Conservation (phyloP, 306 rosid genomes). For the Acacia acuminata region DNA sequence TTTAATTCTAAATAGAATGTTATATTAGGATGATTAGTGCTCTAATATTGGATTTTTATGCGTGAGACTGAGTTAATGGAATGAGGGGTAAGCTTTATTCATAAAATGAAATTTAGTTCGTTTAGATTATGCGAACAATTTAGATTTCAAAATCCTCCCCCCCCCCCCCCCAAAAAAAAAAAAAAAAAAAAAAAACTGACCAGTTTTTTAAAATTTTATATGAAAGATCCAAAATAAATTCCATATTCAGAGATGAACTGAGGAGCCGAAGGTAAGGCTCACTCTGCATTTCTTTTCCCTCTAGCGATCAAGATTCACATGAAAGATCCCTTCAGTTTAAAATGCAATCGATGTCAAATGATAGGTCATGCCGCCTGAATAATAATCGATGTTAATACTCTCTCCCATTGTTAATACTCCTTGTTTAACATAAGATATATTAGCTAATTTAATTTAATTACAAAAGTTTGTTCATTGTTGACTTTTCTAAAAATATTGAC, state of each 20-base stretch:
- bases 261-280: not conserved
- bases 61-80: not conserved
- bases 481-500: no score
- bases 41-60: not conserved
- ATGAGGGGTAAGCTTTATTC: not conserved
- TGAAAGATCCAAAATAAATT: not conserved
- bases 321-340: not conserved
- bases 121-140: not conserved
- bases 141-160: not conserved
- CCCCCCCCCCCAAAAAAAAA: no score
- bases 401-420: no score
- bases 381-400: not conserved
- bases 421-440: no score
- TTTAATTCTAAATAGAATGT: not conserved
- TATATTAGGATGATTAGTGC: not conserved
- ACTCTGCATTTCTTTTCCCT: not conserved
- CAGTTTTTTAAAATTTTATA: not conserved
- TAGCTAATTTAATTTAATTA: no score
- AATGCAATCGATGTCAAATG: not conserved
- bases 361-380: not conserved
- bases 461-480: no score
- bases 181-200: no score
- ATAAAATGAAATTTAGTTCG: not conserved
- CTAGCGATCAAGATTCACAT: not conserved
- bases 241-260: not conserved